Percentiles rank a stretch among this genome's conserved stretches.
These are phyloP conservation scores for Gyrodon lividus DNA, from an alignment of 768 basidiomycete species.

Conservation along the genomic window DNA sequence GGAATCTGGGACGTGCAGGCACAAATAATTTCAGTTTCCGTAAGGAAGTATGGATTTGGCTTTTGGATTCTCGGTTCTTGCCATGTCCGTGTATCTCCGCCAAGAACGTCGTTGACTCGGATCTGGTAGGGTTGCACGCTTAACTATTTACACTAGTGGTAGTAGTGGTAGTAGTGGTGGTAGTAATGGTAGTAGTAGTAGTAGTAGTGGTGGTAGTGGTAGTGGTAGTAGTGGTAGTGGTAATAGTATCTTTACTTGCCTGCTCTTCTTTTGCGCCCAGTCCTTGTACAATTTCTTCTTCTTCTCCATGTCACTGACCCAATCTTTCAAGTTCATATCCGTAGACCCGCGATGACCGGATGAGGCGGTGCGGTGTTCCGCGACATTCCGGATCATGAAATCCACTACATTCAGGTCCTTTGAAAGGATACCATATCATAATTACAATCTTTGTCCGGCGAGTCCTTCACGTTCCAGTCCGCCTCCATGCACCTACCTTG, in stretches of 20 bases:
- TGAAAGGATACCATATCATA: too few species aligned
- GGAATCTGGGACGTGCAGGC: conserved; percentile 19
- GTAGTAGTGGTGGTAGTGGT: too few species aligned
- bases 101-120: conserved; percentile 12
- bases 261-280: background rate
- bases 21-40: conserved; percentile 29
- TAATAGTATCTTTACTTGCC: background rate
- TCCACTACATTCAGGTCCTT: too few species aligned
- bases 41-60: conserved; percentile 32
- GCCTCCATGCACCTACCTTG: too few species aligned
- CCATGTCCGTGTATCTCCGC: conserved; percentile 33
- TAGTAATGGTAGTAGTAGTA: too few species aligned
- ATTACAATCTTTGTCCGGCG: conserved; percentile 15
- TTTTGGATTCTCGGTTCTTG: conserved; percentile 32
- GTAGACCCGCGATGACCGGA: conserved; percentile 31
- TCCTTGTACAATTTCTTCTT: conserved; percentile 24
- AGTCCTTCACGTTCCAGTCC: too few species aligned
- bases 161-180: too few species aligned
- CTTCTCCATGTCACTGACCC: conserved; percentile 5
- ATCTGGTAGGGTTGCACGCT: background rate
- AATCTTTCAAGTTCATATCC: conserved; percentile 32
- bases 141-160: too few species aligned
- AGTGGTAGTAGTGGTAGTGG: too few species aligned
- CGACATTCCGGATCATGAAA: conserved; percentile 31
- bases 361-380: conserved; percentile 20